Conservation (phyloP, 176 grass and related monocot species). For the Melocanna baccifera region DNA sequence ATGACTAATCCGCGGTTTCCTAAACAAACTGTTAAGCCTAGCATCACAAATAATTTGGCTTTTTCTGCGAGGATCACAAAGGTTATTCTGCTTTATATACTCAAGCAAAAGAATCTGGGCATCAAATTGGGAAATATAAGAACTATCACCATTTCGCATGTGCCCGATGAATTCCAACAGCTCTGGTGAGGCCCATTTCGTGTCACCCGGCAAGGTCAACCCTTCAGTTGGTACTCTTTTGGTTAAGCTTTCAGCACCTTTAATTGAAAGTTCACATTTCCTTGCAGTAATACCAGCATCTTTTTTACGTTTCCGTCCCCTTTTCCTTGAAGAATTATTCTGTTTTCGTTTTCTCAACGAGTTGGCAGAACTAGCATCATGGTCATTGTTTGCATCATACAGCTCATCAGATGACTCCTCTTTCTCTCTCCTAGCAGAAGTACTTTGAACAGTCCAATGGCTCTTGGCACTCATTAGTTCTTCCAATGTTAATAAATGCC, state of each 20-base stretch:
- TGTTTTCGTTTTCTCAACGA: constrained; percentile 45
- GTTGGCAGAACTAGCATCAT: constrained; percentile 67
- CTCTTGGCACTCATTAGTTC: constrained; percentile 74
- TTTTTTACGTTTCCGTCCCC: constrained; percentile 54
- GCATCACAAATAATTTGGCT: constrained; percentile 92
- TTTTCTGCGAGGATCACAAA: constrained; percentile 74
- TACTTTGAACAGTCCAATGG: constrained; percentile 49
- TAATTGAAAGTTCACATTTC: constrained; percentile 38
- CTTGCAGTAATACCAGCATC: constrained; percentile 32
- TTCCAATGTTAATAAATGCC: constrained; percentile 64
- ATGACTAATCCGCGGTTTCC: constrained; percentile 65
- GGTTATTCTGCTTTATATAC: constrained; percentile 90
- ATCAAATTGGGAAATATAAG: constrained; percentile 67
- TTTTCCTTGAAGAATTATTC: constrained; percentile 49
- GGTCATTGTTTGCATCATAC: constrained; percentile 75
- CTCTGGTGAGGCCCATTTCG: constrained; percentile 76
- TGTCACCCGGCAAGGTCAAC: constrained; percentile 38
- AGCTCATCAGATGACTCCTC: constrained; percentile 75
- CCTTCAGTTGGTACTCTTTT: constrained; percentile 43
- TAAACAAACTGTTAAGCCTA: constrained; percentile 70
- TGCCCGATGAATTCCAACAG: constrained; percentile 79
- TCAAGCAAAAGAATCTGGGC: constrained; percentile 88
- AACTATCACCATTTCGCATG: constrained; percentile 78
- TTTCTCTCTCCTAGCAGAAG: constrained; percentile 50
- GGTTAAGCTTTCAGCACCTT: constrained; percentile 30